These are phyloP conservation scores for Polysphondylium violaceum DNA, from an alignment of 78 protist species.

Conservation along the genomic window DNA sequence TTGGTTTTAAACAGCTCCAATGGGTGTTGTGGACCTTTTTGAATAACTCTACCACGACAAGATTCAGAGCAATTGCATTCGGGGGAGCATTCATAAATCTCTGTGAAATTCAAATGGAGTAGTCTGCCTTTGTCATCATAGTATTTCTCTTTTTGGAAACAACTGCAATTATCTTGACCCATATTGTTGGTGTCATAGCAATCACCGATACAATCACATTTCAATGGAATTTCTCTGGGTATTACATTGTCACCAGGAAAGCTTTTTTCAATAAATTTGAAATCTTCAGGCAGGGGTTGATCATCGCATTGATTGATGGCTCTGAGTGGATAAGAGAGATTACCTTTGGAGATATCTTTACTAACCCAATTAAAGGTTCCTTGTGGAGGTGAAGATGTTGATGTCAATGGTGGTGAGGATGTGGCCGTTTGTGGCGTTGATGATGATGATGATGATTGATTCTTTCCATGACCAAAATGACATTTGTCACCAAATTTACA, in stretches of 20 bases:
- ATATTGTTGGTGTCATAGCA: conserved; percentile 14
- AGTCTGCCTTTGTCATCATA: conserved; percentile 10
- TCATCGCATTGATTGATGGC: conserved; percentile 78
- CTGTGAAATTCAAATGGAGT: background rate
- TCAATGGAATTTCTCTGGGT: background rate
- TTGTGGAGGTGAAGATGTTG: background rate
- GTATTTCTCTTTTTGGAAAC: conserved; percentile 1
- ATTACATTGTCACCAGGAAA: conserved; percentile 8
- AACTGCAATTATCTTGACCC: background rate
- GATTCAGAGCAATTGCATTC: conserved; percentile 46
- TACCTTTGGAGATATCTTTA: conserved; percentile 54
- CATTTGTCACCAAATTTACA: too few species aligned
- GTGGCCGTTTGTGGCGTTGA: background rate
- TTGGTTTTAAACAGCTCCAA: conserved; percentile 71
- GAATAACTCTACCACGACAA: conserved; percentile 68
- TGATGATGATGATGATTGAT: background rate
- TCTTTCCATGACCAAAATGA: background rate
- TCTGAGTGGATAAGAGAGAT: conserved; percentile 13
- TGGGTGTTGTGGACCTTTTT: conserved; percentile 17
- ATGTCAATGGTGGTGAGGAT: background rate
- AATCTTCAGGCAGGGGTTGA: conserved; percentile 8
- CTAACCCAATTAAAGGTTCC: background rate
- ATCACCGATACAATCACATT: conserved; percentile 60
- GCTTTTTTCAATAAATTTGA: conserved; percentile 26
- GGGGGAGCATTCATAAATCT: conserved; percentile 72